Evolutionary conservation across 139 green algal genomes (phyloP).

Genomic region (Picochlorum sp.): DNA sequence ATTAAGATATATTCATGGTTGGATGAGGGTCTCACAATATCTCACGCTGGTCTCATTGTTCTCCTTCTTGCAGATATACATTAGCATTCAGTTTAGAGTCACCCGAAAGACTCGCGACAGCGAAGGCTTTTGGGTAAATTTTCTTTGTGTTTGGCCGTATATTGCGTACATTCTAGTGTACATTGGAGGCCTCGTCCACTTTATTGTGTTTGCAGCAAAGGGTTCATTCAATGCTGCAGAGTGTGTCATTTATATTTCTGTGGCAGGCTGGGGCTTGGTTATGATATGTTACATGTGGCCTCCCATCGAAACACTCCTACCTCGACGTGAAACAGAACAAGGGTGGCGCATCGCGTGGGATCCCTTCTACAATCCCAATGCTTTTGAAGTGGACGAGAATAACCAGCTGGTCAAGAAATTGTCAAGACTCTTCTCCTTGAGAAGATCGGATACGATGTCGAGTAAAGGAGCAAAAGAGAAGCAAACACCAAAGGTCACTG

Average conservation of each 20-base stretch:
- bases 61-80: too few relatives aligned
- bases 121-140: neutral
- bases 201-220: constrained; percentile 11
- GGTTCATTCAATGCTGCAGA: constrained; percentile 8
- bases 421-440: too few relatives aligned
- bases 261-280: constrained; percentile 15
- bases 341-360: neutral
- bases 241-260: constrained; percentile 16
- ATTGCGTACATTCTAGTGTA: constrained; percentile 12
- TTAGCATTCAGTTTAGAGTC: constrained; percentile 12
- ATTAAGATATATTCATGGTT: too few relatives aligned
- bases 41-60: too few relatives aligned
- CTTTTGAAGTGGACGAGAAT: neutral
- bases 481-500: too few relatives aligned
- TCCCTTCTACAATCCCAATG: neutral
- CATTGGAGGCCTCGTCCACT: constrained; percentile 5
- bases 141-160: constrained; percentile 21
- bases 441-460: too few relatives aligned
- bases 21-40: too few relatives aligned
- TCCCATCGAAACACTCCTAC: constrained; percentile 15
- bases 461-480: neutral
- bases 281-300: constrained; percentile 23
- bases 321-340: neutral
- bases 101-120: constrained; percentile 16
- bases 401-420: neutral